Percentiles rank a stretch among this genome's conserved stretches.
Evolutionary conservation across 805 yeast species (phyloP).

Genomic region (Suhomyces kilbournensis): DNA sequence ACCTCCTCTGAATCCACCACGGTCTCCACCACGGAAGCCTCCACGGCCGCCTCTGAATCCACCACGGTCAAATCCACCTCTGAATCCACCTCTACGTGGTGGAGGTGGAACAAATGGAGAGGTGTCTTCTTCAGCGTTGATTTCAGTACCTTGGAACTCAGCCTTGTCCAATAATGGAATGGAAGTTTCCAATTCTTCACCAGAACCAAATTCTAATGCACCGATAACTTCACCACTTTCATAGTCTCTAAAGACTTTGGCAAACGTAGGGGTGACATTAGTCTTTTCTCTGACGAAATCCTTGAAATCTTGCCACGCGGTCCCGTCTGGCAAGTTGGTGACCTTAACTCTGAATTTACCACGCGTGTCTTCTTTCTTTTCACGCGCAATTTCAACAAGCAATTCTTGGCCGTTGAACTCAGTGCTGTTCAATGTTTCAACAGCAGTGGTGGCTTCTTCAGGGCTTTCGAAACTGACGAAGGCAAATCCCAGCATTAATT

Average conservation of each 20-base stretch:
- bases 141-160: slow-evolving; percentile 65
- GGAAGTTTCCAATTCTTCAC: slow-evolving; percentile 75
- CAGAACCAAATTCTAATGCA: slow-evolving; percentile 55
- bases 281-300: slow-evolving; percentile 83
- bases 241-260: slow-evolving; percentile 49
- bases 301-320: slow-evolving; percentile 86
- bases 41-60: slow-evolving; percentile 50
- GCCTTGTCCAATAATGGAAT: slow-evolving; percentile 68
- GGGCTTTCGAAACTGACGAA: slow-evolving; percentile 79
- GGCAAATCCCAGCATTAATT: slow-evolving; percentile 79
- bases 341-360: slow-evolving; percentile 74
- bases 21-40: slow-evolving; percentile 30
- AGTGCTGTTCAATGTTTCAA: slow-evolving; percentile 43
- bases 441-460: slow-evolving; percentile 50
- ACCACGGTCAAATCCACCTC: slow-evolving; percentile 36
- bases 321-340: slow-evolving; percentile 66
- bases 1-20: slow-evolving; percentile 37
- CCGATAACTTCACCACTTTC: slow-evolving; percentile 46
- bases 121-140: slow-evolving; percentile 77
- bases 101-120: slow-evolving; percentile 55
- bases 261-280: slow-evolving; percentile 59
- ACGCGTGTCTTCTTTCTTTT: slow-evolving; percentile 57
- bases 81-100: slow-evolving; percentile 41
- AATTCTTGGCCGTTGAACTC: slow-evolving; percentile 50
- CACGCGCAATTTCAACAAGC: slow-evolving; percentile 54